Conservation (phyloP, 2,329 filamentous ascomycete genomes). For the Cladosporium sphaerospermum region DNA sequence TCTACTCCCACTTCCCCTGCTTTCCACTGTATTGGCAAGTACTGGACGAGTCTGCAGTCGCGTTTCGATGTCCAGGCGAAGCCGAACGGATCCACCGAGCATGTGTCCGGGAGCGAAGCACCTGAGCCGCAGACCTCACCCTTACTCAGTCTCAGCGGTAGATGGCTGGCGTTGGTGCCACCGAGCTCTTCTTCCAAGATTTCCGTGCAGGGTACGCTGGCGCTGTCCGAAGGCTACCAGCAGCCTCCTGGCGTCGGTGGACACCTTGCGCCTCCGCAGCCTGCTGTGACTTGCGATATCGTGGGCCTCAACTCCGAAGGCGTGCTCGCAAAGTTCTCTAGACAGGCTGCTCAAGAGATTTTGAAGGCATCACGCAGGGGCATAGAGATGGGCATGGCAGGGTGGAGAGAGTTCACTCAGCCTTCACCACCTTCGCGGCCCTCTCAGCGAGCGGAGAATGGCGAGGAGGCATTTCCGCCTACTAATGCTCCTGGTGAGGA, state of each 20-base stretch:
- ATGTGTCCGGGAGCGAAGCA: constrained; percentile 11
- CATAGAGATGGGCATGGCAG: constrained; percentile 68
- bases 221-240: constrained; percentile 46
- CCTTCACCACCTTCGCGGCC: constrained; percentile 35
- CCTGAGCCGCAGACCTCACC: constrained; percentile 40
- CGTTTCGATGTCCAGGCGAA: constrained; percentile 12
- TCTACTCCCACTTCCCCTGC: constrained; percentile 17
- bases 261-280: constrained; percentile 63
- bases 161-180: constrained; percentile 74
- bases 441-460: constrained; percentile 1
- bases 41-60: constrained; percentile 71
- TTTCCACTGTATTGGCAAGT: constrained; percentile 72
- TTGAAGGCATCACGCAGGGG: constrained; percentile 55
- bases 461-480: constrained; percentile 55
- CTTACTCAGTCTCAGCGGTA: constrained; percentile 61
- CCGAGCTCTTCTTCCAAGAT: constrained; percentile 65
- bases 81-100: constrained; percentile 28
- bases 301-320: constrained; percentile 64
- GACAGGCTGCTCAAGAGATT: constrained; percentile 71
- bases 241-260: constrained; percentile 52
- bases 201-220: constrained; percentile 60
- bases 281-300: constrained; percentile 59
- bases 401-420: constrained; percentile 78
- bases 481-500: constrained; percentile 63
- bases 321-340: constrained; percentile 36